A percentile compares a stretch with the other conserved stretches of the same genome.
phyloP scores from a whole-genome alignment of 805 yeast genomes.

The Teunomyces cretensis region DNA sequence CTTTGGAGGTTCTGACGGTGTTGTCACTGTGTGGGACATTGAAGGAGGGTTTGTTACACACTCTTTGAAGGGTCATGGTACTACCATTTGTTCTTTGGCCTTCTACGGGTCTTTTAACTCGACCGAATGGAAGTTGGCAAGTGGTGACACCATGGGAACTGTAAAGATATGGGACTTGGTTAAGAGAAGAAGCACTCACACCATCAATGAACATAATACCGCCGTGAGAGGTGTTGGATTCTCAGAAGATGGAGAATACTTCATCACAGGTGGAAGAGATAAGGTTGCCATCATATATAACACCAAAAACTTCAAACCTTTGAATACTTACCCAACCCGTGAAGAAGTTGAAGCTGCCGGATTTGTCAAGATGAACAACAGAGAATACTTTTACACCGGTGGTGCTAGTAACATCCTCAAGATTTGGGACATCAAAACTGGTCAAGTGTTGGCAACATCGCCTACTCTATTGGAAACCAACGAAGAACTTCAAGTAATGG shows the following conservation, averaged over 20 bases:
- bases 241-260: constrained; percentile 46
- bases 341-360: constrained; percentile 76
- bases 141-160: constrained; percentile 62
- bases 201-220: constrained; percentile 71
- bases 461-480: constrained; percentile 52
- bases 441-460: constrained; percentile 46
- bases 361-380: constrained; percentile 39
- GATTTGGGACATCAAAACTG: constrained; percentile 58
- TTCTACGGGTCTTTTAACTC: constrained; percentile 75
- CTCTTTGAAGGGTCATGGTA: constrained; percentile 89
- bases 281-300: constrained; percentile 65
- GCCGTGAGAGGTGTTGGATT: constrained; percentile 87
- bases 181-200: constrained; percentile 66
- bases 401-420: constrained; percentile 74
- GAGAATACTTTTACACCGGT: constrained; percentile 59
- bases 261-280: constrained; percentile 89
- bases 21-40: constrained; percentile 87
- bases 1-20: constrained; percentile 94
- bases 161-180: constrained; percentile 64
- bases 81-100: constrained; percentile 71
- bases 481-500: constrained; percentile 74
- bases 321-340: constrained; percentile 67
- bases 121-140: constrained; percentile 71
- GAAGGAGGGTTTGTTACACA: constrained; percentile 88
- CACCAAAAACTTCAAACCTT: constrained; percentile 45